A percentile compares a stretch with the other conserved stretches of the same genome.
phyloP scores from a whole-genome alignment of 768 basidiomycete species.

The Mycena maculata region DNA sequence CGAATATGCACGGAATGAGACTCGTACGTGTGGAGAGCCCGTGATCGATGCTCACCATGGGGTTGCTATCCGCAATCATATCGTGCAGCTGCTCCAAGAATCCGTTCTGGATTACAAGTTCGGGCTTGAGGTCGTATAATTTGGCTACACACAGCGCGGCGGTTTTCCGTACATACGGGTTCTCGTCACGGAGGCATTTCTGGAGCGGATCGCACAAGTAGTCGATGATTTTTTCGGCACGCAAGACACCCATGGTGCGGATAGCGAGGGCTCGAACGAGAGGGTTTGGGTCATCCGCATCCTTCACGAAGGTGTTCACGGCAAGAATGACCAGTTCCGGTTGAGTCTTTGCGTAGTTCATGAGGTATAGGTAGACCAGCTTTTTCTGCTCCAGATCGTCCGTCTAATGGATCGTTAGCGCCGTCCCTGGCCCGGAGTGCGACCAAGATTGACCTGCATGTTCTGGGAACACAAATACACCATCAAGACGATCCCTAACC shows the following conservation, averaged over 20 bases:
- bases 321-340: slow-evolving; percentile 90
- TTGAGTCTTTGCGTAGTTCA: slow-evolving; percentile 99
- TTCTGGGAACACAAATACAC: slow-evolving; percentile 86
- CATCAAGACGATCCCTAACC: neutral
- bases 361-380: slow-evolving; percentile 98
- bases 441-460: no score
- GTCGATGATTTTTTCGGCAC: slow-evolving; percentile 99
- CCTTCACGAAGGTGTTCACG: slow-evolving; percentile 98
- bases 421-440: no score
- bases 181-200: slow-evolving; percentile 93
- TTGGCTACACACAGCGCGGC: slow-evolving; percentile 98
- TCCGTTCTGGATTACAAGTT: slow-evolving; percentile 93
- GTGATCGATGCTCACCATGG: slow-evolving; percentile 77
- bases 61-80: slow-evolving; percentile 95
- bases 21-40: no score
- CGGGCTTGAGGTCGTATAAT: slow-evolving; percentile 96
- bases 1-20: neutral
- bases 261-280: slow-evolving; percentile 96
- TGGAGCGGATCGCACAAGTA: slow-evolving; percentile 96
- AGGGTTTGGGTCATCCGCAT: slow-evolving; percentile 96
- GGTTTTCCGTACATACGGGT: slow-evolving; percentile 98
- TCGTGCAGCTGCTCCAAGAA: slow-evolving; percentile 90
- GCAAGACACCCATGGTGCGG: slow-evolving; percentile 96
- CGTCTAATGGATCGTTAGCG: no score
- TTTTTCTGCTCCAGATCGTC: slow-evolving; percentile 99